phyloP scores from a whole-genome alignment of 1,284 basidiomycete genomes.

The Cutaneotrichosporon sp. region DNA sequence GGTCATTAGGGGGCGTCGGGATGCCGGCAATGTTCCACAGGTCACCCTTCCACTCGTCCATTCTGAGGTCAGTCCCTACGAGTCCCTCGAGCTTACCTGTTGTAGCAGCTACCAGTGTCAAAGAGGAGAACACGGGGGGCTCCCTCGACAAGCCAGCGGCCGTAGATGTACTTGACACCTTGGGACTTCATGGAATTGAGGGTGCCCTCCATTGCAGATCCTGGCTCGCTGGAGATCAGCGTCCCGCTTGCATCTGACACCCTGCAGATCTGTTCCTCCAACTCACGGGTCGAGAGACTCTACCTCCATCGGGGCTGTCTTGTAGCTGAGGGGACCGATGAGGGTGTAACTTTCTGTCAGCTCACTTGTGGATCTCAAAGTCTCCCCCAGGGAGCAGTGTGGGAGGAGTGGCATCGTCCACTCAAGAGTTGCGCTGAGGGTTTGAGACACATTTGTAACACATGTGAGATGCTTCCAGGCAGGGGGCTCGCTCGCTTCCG shows the following conservation, averaged over 20 bases:
- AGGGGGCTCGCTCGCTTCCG: no score
- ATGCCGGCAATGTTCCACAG: constrained; percentile 98
- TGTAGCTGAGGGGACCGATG: constrained; percentile 92
- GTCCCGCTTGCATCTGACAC: not conserved
- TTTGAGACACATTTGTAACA: no score
- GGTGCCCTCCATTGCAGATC: constrained; percentile 60
- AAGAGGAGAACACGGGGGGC: constrained; percentile 90
- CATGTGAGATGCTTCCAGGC: no score
- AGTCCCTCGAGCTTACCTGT: constrained; percentile 42
- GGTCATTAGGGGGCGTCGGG: constrained; percentile 89
- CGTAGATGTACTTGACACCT: constrained; percentile 91
- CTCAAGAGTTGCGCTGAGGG: no score
- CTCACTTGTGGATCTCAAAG: no score
- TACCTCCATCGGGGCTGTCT: constrained; percentile 97
- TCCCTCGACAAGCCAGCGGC: constrained; percentile 96
- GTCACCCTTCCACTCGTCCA: constrained; percentile 98
- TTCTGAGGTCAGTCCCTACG: constrained; percentile 46
- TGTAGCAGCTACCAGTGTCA: constrained; percentile 84
- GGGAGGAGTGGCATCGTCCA: not conserved
- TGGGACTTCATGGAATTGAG: constrained; percentile 74
- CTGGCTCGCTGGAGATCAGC: constrained; percentile 38
- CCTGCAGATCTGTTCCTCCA: constrained; percentile 27
- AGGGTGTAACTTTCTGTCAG: constrained; percentile 65
- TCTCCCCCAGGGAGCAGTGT: not conserved
- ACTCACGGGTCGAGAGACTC: constrained; percentile 77